Evolutionary conservation across 805 yeast genomes (phyloP).

Genomic region (Sugiyamaella mastotermitis): DNA sequence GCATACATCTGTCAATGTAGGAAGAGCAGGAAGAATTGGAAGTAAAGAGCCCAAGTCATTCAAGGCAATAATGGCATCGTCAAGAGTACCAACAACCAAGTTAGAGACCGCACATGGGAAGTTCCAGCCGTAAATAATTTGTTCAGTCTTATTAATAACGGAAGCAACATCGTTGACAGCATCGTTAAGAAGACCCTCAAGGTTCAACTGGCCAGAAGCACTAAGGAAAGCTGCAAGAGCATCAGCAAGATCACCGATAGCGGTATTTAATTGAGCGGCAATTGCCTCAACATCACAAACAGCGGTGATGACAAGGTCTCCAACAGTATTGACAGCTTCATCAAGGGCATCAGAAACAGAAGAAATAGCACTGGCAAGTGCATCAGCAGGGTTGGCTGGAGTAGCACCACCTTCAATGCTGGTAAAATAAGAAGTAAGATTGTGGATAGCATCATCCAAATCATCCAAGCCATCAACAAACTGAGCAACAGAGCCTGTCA

Average conservation of each 20-base stretch:
- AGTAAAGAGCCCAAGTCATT: too few species aligned
- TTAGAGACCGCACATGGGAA: neutral
- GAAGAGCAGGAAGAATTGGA: too few species aligned
- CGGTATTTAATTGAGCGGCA: neutral
- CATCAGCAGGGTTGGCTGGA: neutral
- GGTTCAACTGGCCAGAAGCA: neutral
- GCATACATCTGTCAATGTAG: too few species aligned
- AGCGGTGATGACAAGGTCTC: neutral
- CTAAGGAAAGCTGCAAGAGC: constrained; percentile 1
- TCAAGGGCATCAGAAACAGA: neutral
- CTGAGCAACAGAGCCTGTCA: neutral
- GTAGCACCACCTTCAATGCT: neutral
- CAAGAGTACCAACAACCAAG: neutral
- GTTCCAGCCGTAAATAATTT: neutral
- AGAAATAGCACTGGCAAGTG: neutral
- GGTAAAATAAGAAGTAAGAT: neutral
- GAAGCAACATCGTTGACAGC: neutral
- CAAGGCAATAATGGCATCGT: too few species aligned
- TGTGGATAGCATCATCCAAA: neutral
- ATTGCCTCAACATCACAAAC: neutral
- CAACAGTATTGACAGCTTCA: neutral
- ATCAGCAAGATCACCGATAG: neutral
- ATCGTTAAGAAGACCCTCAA: neutral
- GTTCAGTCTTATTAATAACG: neutral
- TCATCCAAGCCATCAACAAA: neutral